These are phyloP conservation scores for Ganoderma lucidum DNA, from an alignment of 1,284 basidiomycete species.

Conservation along the genomic window DNA sequence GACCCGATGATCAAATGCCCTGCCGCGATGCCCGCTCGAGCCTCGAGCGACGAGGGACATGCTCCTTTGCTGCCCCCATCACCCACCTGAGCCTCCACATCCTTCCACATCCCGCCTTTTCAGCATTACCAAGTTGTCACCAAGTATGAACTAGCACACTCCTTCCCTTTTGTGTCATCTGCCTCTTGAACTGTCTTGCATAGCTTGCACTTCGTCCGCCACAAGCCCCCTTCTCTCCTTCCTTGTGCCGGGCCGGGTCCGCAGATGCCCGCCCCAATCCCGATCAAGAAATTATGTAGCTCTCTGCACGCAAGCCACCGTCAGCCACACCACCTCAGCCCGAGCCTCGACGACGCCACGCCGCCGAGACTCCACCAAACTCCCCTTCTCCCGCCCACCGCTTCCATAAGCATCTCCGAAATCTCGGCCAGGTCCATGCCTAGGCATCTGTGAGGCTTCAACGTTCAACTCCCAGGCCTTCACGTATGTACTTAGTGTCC, in stretches of 20 bases:
- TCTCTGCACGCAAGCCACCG: too few species aligned
- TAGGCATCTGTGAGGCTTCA: constrained; percentile 19
- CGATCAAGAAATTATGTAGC: too few species aligned
- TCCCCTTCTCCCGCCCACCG: constrained; percentile 14
- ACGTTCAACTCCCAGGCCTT: constrained; percentile 27
- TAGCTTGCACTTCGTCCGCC: constrained; percentile 28
- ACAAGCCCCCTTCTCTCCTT: too few species aligned
- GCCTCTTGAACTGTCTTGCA: background rate
- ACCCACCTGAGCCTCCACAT: constrained; percentile 24
- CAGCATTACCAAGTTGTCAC: too few species aligned
- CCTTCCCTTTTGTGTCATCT: constrained; percentile 25
- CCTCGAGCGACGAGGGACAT: constrained; percentile 29
- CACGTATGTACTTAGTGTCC: too few species aligned
- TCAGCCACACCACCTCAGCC: too few species aligned
- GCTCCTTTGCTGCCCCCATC: constrained; percentile 32
- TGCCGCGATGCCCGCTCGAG: constrained; percentile 33
- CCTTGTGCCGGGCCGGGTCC: too few species aligned
- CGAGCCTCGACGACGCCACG: too few species aligned
- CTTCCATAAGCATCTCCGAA: constrained; percentile 22
- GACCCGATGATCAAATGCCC: constrained; percentile 38
- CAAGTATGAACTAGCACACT: constrained; percentile 9
- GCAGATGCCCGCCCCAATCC: too few species aligned
- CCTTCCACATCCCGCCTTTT: too few species aligned
- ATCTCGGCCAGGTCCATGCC: constrained; percentile 33
- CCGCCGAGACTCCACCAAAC: too few species aligned